A percentile compares a stretch with the other conserved stretches of the same genome.
Evolutionary conservation across 2,329 filamentous ascomycete genomes (phyloP).

Genomic region (Neodidymelliopsis sp.): DNA sequence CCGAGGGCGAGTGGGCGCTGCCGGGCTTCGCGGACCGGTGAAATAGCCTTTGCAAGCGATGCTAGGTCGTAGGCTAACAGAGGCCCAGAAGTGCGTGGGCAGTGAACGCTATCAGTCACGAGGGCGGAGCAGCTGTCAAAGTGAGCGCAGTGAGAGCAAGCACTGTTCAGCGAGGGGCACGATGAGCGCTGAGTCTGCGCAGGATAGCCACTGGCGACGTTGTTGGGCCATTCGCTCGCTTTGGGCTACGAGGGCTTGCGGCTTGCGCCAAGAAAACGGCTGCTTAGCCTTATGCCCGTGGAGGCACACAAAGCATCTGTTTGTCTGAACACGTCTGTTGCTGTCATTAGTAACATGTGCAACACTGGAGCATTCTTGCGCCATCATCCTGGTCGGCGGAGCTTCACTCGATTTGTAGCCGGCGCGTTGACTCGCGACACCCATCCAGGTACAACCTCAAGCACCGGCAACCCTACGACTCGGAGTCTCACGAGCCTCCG

Average conservation of each 20-base stretch:
- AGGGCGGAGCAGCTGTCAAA: conserved; percentile 15
- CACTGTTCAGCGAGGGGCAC: conserved; percentile 16
- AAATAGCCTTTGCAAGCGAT: conserved; percentile 31
- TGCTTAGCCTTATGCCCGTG: conserved; percentile 12
- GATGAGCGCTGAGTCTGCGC: neutral
- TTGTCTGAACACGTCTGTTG: conserved; percentile 18
- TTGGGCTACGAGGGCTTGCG: conserved; percentile 12
- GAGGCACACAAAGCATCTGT: conserved; percentile 16
- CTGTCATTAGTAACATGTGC: conserved; percentile 8
- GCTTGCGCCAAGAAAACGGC: conserved; percentile 15
- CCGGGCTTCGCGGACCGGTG: conserved; percentile 36
- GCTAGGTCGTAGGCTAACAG: conserved; percentile 27
- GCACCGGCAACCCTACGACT: neutral
- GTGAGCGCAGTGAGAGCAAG: conserved; percentile 7
- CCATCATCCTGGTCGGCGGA: neutral
- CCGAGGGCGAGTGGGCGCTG: conserved; percentile 24
- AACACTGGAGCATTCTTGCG: neutral
- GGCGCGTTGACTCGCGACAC: neutral
- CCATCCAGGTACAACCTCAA: conserved; percentile 1
- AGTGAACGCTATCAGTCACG: conserved; percentile 14
- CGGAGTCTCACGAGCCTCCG: conserved; percentile 8
- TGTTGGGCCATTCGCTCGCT: conserved; percentile 11
- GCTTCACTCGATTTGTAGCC: conserved; percentile 4
- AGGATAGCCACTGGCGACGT: conserved; percentile 8
- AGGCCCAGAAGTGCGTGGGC: conserved; percentile 14